phyloP scores from a whole-genome alignment of 1,284 basidiomycete species.

The Austroboletus rostrupii region DNA sequence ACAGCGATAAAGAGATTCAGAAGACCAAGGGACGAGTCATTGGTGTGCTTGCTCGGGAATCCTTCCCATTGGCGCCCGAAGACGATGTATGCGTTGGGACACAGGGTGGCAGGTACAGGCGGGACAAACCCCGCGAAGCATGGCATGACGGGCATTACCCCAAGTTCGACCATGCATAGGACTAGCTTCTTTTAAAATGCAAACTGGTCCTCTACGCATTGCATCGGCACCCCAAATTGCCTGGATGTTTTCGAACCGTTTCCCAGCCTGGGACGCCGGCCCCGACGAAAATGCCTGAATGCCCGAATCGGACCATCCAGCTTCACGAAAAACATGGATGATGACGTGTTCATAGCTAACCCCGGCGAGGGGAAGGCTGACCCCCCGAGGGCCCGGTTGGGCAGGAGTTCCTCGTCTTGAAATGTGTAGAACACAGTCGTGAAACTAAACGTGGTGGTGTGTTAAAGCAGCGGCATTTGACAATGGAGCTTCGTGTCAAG shows the following conservation, averaged over 20 bases:
- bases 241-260: constrained; percentile 37
- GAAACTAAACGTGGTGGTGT: constrained; percentile 44
- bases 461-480: constrained; percentile 39
- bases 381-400: constrained; percentile 44
- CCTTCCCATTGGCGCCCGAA: constrained; percentile 35
- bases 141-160: constrained; percentile 44
- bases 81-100: constrained; percentile 38
- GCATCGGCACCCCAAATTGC: constrained; percentile 26
- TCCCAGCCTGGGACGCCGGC: constrained; percentile 44
- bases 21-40: constrained; percentile 41
- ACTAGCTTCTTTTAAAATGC: constrained; percentile 37
- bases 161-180: constrained; percentile 40
- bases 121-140: constrained; percentile 45
- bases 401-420: constrained; percentile 39
- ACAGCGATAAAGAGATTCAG: constrained; percentile 38
- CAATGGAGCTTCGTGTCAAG: constrained; percentile 33
- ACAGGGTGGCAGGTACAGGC: constrained; percentile 27
- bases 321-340: constrained; percentile 36
- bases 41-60: constrained; percentile 33
- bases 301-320: constrained; percentile 35
- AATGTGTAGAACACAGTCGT: constrained; percentile 41
- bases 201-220: constrained; percentile 41
- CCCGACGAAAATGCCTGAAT: constrained; percentile 37
- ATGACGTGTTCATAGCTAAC: constrained; percentile 41
- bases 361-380: constrained; percentile 43